Conservation (phyloP, 176 grass and related monocot species). For the Oryza brachyantha region DNA sequence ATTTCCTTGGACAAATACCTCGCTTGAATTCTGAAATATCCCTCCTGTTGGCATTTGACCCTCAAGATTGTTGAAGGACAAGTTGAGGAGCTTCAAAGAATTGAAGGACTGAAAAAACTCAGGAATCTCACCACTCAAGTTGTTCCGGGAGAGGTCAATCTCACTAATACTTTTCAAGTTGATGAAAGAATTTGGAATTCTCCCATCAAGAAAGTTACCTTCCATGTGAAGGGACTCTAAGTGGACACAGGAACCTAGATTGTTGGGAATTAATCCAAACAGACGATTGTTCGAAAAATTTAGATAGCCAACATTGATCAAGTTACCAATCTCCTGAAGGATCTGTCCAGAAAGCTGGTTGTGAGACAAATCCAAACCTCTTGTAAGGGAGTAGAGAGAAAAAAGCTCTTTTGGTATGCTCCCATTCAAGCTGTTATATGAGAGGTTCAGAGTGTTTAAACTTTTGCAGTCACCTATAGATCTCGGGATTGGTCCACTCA, state of each 20-base stretch:
- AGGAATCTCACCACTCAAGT: constrained; percentile 34
- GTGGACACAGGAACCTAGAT: constrained; percentile 26
- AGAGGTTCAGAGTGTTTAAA: constrained; percentile 11
- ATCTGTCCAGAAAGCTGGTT: constrained; percentile 24
- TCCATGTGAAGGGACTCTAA: constrained; percentile 16
- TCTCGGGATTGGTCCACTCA: constrained; percentile 15
- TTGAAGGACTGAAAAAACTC: not conserved
- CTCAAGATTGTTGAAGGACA: not conserved
- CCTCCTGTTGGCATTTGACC: constrained; percentile 32
- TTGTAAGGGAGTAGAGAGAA: constrained; percentile 11
- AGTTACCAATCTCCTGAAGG: constrained; percentile 22
- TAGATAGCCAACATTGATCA: constrained; percentile 8
- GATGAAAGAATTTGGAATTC: constrained; percentile 12
- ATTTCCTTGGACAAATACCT: constrained; percentile 26
- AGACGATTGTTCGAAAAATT: constrained; percentile 30
- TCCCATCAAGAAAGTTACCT: constrained; percentile 19
- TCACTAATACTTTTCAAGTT: not conserved
- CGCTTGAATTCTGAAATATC: constrained; percentile 21
- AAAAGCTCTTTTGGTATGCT: constrained; percentile 30
- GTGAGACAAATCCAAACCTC: constrained; percentile 9
- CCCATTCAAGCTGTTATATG: constrained; percentile 21
- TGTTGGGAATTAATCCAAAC: constrained; percentile 14
- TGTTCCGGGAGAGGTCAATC: constrained; percentile 31
- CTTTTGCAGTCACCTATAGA: constrained; percentile 14
- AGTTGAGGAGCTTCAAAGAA: constrained; percentile 14